These are phyloP conservation scores for Phalaenopsis aphrodite DNA, from an alignment of 106 monocot genomes.

Conservation along the genomic window DNA sequence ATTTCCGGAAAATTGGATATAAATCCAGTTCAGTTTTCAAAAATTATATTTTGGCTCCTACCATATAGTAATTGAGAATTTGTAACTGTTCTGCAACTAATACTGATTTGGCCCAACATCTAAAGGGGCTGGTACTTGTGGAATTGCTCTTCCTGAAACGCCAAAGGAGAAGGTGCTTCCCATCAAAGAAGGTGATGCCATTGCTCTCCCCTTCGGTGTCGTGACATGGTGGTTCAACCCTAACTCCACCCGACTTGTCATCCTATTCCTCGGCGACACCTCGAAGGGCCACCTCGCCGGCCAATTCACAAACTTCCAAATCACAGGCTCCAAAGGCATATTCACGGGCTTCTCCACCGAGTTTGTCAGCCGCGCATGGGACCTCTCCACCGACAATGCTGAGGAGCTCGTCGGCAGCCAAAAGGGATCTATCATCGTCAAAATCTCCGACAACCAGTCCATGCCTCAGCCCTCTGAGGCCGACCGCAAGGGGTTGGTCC, in stretches of 20 bases:
- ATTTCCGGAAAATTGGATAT: neutral
- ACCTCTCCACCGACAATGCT: constrained; percentile 40
- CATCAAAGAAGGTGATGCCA: constrained; percentile 60
- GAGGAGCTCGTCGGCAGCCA: constrained; percentile 43
- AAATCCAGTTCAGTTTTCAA: neutral
- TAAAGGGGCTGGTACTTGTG: constrained; percentile 62
- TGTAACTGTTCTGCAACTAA: neutral
- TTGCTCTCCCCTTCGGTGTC: constrained; percentile 80
- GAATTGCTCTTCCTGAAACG: constrained; percentile 64
- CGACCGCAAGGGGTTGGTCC: constrained; percentile 47
- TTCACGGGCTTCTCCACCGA: constrained; percentile 84
- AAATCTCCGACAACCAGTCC: constrained; percentile 37
- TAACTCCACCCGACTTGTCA: constrained; percentile 34
- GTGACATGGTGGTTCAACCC: constrained; percentile 93
- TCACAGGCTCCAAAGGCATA: constrained; percentile 70
- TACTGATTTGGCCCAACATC: neutral
- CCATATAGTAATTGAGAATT: neutral
- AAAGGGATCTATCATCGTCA: constrained; percentile 33
- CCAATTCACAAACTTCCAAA: constrained; percentile 75
- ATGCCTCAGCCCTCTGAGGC: constrained; percentile 39
- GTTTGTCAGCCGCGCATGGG: constrained; percentile 75
- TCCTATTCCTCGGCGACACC: constrained; percentile 93
- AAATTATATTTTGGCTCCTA: too few relatives aligned
- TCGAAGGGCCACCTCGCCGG: constrained; percentile 61
- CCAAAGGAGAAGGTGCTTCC: constrained; percentile 64